Base-by-base conservation (phyloP, 257 asterid species). In the Solanum rostratum region DNA sequence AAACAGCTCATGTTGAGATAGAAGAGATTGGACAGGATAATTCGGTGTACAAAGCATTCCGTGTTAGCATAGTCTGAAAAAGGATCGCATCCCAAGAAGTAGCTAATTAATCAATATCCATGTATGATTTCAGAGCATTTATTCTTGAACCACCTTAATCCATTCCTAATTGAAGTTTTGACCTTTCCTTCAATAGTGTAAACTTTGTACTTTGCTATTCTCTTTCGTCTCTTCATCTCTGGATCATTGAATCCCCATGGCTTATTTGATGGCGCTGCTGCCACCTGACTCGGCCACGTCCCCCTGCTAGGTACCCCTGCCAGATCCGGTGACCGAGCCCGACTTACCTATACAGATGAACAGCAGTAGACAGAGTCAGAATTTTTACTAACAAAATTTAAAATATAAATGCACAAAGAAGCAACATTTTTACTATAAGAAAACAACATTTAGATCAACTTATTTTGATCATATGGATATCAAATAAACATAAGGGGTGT, bases 51-150 rank as follows among this genome's bases (percentile, higher is more conserved):
- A 62, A 13, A 63, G 1, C 41, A 63, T 63, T 10, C 30, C 1
- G 20, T 13, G 2, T 63, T 27, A 63, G 70, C 22, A 62, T 39
- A 27, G 20, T 62, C 20, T 13, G 53, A 39, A 0, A 13, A 62
- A 27, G 11, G 10, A 27, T 6, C 53, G 16, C 53, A 49, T 46
- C 46, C 46, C 46, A 41, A 41, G 10, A 41, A 37, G 60, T 16
- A 41, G 39, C 33, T 57, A 46, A 22, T 62, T 80, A 92, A 65
- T 62, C 84, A 93, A 66, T 91, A 93, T 55, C 97, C 97, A 87
- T 94, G 96, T 78, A 94, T 93, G 76, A 94, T 89, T 82, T 90
- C 90, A 53, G 95, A 91, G 90, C 98, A 94, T 86, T 91, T 94
- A 86, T 86, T 91, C 84, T 88, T 91, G 84, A 94, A 87, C 98